Conservation (phyloP, 352 stramenopile species). For the Pythium rhizo-oryzae region DNA sequence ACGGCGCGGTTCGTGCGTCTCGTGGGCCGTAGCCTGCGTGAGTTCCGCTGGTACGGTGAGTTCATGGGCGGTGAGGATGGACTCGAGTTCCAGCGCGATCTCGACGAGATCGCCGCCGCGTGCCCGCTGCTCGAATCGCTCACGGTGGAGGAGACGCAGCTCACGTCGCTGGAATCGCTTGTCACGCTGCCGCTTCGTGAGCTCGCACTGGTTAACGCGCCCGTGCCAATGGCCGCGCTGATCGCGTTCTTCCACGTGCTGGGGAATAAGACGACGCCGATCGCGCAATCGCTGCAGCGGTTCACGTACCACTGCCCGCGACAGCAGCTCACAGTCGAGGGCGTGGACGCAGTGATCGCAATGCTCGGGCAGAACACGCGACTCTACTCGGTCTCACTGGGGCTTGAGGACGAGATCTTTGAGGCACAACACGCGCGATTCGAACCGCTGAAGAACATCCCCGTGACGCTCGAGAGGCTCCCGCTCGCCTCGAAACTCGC, state of each 20-base stretch:
- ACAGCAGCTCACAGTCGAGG: background rate
- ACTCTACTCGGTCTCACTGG: constrained; percentile 1
- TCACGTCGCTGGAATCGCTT: background rate
- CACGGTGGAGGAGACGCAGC: background rate
- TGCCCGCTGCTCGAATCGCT: constrained; percentile 4
- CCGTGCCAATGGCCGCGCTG: constrained; percentile 1
- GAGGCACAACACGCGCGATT: background rate
- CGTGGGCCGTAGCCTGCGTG: background rate
- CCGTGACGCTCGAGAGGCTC: background rate
- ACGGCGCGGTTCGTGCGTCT: constrained; percentile 3
- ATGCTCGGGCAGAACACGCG: background rate
- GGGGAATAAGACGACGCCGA: background rate
- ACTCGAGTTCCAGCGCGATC: background rate
- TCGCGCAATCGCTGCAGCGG: background rate
- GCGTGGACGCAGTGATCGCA: background rate
- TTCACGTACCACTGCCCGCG: background rate
- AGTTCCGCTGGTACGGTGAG: constrained; percentile 2
- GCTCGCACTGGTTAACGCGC: background rate
- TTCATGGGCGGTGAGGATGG: background rate
- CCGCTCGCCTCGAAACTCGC: background rate
- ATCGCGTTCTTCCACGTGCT: constrained; percentile 3
- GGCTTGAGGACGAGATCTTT: background rate
- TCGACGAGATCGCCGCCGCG: background rate
- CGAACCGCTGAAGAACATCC: background rate
- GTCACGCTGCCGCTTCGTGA: background rate